Evolutionary conservation across 345 rosid genomes (phyloP), one percentile per base, ranked within the genome.

Genomic region (Orychophragmus violaceus): DNA sequence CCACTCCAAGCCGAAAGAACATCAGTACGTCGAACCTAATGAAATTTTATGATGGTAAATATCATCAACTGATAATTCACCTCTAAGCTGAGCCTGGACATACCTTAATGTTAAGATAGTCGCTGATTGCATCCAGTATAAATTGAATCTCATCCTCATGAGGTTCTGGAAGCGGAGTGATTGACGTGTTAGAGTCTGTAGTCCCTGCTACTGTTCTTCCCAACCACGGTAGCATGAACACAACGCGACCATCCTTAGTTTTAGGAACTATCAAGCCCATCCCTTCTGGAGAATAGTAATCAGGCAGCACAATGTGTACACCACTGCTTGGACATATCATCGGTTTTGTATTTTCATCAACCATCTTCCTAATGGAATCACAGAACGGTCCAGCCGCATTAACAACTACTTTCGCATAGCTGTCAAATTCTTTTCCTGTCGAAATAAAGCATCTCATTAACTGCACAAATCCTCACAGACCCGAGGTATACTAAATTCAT

Each of bases 1-100:
- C 99, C 99, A 81, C 99, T 94, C 99, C 99, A 94, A 42, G 96
- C 99, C 52, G 99, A 94, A 58, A 94, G 99, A 70, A 94, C 97
- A 85, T 94, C 99, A 17, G 76, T 39, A 32, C 99, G 91, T 5
- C 99, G 85, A 6, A 94, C 99, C 99, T 90, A 72, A 16, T 13
- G 8, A 41, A 39, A 66, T 42, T 76, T 59, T 39, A 49, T 16
- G 41, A 59, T 36, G 46, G 46, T 16, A 14, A 5, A 29, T 21
- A 61, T 28, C 24, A 51, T 60, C 68, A 61, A 8, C 62, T 41
- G 28, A 33, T 9, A 5, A 9, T 24, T 27, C 14, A 30, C 23
- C 56, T 54, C 36, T 30, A 33, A 23, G 49, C 58, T 62, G 60
- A 41, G 37, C 2, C 24, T 50, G 18, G 54, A 59, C 27, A 64